Evolutionary conservation across 768 basidiomycete genomes (phyloP).

Genomic region (Russula sp.): DNA sequence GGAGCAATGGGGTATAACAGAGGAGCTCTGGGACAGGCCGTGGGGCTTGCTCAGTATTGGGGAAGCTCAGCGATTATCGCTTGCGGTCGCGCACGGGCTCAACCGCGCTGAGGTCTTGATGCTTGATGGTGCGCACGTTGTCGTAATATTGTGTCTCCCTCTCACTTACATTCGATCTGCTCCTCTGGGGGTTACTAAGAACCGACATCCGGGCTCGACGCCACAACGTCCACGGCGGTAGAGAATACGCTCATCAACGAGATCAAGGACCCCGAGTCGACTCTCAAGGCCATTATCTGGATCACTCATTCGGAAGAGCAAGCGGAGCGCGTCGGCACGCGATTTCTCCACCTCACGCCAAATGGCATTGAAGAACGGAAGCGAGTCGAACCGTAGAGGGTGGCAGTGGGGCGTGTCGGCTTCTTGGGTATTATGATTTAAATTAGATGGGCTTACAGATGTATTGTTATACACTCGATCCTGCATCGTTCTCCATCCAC

Average conservation of each 20-base stretch:
- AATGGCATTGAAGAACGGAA: constrained; percentile 22
- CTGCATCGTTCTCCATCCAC: neutral
- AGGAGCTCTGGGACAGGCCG: constrained; percentile 65
- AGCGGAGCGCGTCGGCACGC: constrained; percentile 62
- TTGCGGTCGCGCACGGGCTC: constrained; percentile 68
- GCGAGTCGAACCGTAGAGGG: constrained; percentile 15
- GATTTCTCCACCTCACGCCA: constrained; percentile 42
- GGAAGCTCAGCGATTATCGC: constrained; percentile 75
- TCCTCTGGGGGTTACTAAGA: constrained; percentile 39
- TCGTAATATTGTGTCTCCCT: neutral
- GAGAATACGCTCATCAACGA: constrained; percentile 53
- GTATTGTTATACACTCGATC: neutral
- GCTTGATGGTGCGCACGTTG: constrained; percentile 51
- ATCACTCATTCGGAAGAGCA: constrained; percentile 86
- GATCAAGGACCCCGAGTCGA: constrained; percentile 39
- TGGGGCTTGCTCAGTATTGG: constrained; percentile 84
- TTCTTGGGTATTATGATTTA: neutral
- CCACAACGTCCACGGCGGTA: constrained; percentile 53
- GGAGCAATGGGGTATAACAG: constrained; percentile 56
- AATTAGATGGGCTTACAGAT: neutral
- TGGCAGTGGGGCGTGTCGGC: neutral
- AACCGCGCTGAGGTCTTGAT: constrained; percentile 72
- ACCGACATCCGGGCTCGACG: constrained; percentile 84
- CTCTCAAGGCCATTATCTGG: constrained; percentile 73
- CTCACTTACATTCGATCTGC: neutral